Conservation (phyloP, 1,139 yeast species). For the Diutina catenulata region DNA sequence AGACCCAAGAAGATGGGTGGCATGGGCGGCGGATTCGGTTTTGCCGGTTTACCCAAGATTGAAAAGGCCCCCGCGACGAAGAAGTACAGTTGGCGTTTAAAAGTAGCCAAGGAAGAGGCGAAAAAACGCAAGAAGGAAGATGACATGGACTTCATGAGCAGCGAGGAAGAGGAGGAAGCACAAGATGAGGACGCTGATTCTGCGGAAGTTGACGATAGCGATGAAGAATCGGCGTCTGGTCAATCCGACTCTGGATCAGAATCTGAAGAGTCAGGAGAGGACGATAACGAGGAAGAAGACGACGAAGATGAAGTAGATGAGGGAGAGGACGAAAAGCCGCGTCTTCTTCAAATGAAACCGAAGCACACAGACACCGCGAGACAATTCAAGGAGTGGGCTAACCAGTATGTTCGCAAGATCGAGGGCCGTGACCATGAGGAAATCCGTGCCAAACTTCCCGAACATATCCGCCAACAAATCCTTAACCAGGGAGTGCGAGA, state of each 20-base stretch:
- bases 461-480: constrained; percentile 11
- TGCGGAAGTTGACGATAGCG: constrained; percentile 11
- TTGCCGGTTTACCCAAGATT: constrained; percentile 41
- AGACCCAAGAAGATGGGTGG: constrained; percentile 59
- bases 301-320: constrained; percentile 12
- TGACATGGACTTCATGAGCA: constrained; percentile 25
- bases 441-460: constrained; percentile 24
- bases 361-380: constrained; percentile 31
- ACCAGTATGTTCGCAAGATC: constrained; percentile 37
- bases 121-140: constrained; percentile 23
- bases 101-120: constrained; percentile 26
- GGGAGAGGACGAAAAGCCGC: constrained; percentile 16
- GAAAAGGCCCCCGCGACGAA: constrained; percentile 24
- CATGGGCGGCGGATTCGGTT: constrained; percentile 56
- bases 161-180: constrained; percentile 19
- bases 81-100: constrained; percentile 33
- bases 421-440: constrained; percentile 42
- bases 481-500: constrained; percentile 38
- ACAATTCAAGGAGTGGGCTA: constrained; percentile 53
- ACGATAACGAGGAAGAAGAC: constrained; percentile 8
- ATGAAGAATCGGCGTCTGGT: constrained; percentile 12
- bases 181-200: constrained; percentile 21
- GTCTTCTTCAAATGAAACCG: constrained; percentile 26
- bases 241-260: constrained; percentile 13
- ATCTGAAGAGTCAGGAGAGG: constrained; percentile 14